Percentiles rank a stretch among this genome's conserved stretches.
Evolutionary conservation across 805 yeast genomes (phyloP).

Genomic region (Phaffomyces antillensis): DNA sequence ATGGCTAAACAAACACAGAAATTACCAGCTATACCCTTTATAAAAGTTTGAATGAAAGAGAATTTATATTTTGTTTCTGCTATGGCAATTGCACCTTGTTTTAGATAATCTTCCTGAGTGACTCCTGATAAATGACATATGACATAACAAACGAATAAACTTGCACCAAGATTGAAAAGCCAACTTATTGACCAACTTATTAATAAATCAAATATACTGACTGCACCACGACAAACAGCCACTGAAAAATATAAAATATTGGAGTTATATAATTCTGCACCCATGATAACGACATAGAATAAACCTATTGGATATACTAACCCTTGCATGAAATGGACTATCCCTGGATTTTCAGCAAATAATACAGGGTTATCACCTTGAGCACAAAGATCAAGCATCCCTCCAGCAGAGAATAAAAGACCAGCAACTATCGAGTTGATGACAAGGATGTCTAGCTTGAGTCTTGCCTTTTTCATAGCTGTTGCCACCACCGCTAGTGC

Average conservation of each 20-base stretch:
- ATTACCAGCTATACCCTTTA: constrained; percentile 73
- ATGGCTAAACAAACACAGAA: constrained; percentile 72
- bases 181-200: constrained; percentile 65
- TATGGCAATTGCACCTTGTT: constrained; percentile 41
- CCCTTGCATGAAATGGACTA: constrained; percentile 52
- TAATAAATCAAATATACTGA: constrained; percentile 51
- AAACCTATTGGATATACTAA: constrained; percentile 62
- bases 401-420: constrained; percentile 60
- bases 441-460: constrained; percentile 50
- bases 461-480: constrained; percentile 73
- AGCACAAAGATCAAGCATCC: constrained; percentile 55
- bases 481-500: constrained; percentile 83
- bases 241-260: constrained; percentile 66
- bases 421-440: constrained; percentile 68
- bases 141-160: constrained; percentile 58
- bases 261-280: constrained; percentile 71
- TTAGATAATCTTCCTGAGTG: constrained; percentile 33
- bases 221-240: constrained; percentile 64
- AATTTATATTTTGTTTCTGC: constrained; percentile 36
- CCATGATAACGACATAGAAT: constrained; percentile 67
- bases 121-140: constrained; percentile 52
- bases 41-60: constrained; percentile 53
- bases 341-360: constrained; percentile 39
- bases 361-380: constrained; percentile 45
- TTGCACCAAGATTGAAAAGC: constrained; percentile 58